These are phyloP conservation scores for Nothopassalora personata DNA, from an alignment of 2,329 filamentous ascomycete genomes.

Conservation along the genomic window DNA sequence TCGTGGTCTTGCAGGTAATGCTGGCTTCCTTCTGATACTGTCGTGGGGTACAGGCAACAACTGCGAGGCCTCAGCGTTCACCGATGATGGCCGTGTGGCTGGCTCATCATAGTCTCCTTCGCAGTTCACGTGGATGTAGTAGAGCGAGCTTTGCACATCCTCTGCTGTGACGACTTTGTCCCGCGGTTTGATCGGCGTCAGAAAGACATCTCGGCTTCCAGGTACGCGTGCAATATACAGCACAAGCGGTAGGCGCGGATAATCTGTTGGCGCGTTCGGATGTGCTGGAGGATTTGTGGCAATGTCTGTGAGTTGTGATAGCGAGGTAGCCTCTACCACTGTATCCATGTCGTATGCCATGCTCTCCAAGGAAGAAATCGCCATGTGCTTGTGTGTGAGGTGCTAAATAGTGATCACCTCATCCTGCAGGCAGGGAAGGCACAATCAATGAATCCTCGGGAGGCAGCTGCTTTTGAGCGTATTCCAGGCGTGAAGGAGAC, in stretches of 20 bases:
- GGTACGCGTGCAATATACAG: conserved; percentile 93
- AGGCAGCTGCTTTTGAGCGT: conserved; percentile 2
- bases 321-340: conserved; percentile 70
- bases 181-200: conserved; percentile 84
- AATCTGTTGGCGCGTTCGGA: conserved; percentile 68
- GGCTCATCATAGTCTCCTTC: conserved; percentile 52
- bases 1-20: conserved; percentile 14
- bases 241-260: conserved; percentile 64
- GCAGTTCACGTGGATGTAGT: conserved; percentile 75
- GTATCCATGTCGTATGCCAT: conserved; percentile 25
- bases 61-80: conserved; percentile 20
- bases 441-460: background rate
- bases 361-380: background rate
- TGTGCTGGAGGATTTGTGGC: conserved; percentile 84
- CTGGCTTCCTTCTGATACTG: conserved; percentile 15
- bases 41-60: conserved; percentile 15
- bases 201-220: conserved; percentile 84
- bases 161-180: conserved; percentile 82
- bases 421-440: conserved; percentile 7
- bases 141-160: conserved; percentile 81
- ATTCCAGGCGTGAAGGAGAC: background rate
- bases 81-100: conserved; percentile 14
- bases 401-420: background rate
- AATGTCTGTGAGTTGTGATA: conserved; percentile 71
- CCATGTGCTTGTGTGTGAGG: background rate